A percentile compares a stretch with the other conserved stretches of the same genome.
Conservation (phyloP, 192 early-diverging fungal genomes). For the Spinellus fusiger region DNA sequence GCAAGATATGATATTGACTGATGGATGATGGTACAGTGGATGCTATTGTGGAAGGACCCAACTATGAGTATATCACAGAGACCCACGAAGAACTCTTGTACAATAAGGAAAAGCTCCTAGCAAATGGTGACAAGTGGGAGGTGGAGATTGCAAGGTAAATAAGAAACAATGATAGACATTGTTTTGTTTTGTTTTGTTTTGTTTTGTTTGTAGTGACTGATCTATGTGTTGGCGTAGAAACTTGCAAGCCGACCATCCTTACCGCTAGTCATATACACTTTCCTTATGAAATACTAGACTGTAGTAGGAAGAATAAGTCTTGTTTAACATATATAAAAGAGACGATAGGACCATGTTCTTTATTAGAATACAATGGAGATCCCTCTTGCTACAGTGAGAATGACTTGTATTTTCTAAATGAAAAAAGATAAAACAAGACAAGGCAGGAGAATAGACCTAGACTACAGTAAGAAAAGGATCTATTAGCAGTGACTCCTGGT, state of each 20-base stretch:
- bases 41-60: slow-evolving; percentile 96
- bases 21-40: slow-evolving; percentile 51
- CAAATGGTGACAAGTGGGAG: slow-evolving; percentile 99
- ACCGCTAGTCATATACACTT: no score
- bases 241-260: slow-evolving; percentile 39
- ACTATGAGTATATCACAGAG: slow-evolving; percentile 95
- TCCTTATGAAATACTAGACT: no score
- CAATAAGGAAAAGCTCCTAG: slow-evolving; percentile 95
- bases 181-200: neutral
- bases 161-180: slow-evolving; percentile 2
- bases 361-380: no score
- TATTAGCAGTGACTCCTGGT: no score
- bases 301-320: no score
- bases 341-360: no score
- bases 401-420: no score
- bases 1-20: neutral
- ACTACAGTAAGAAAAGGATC: no score
- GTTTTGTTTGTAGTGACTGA: neutral
- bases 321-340: no score
- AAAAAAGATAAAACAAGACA: no score
- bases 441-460: no score
- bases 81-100: slow-evolving; percentile 96
- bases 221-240: slow-evolving; percentile 19
- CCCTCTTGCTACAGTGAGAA: no score
- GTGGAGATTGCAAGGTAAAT: slow-evolving; percentile 80